phyloP scores from a whole-genome alignment of 2,329 filamentous ascomycete species.

The Metarhizium anisopliae region DNA sequence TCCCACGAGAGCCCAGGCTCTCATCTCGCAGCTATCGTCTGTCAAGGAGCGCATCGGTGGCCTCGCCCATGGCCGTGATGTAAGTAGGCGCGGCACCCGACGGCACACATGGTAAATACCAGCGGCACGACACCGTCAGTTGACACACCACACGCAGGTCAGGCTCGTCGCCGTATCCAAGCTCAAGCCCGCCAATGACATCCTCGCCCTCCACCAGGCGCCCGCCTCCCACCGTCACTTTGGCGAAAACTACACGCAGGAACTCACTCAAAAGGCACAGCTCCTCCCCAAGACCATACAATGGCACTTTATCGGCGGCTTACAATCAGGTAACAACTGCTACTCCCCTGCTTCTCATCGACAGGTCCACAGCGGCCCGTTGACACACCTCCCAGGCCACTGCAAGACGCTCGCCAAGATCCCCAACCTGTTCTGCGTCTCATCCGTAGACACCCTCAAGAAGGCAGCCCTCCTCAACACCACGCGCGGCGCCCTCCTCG shows the following conservation, averaged over 20 bases:
- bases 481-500: constrained; percentile 53
- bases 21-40: constrained; percentile 52
- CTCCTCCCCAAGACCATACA: constrained; percentile 67
- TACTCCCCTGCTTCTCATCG: background rate
- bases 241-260: constrained; percentile 93
- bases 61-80: constrained; percentile 43
- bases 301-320: constrained; percentile 95
- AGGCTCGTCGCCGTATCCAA: constrained; percentile 94
- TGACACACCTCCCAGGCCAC: constrained; percentile 54
- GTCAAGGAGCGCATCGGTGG: constrained; percentile 50
- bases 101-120: no score
- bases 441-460: constrained; percentile 78
- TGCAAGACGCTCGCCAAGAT: constrained; percentile 81
- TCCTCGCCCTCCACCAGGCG: constrained; percentile 68
- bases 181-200: constrained; percentile 85
- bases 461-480: constrained; percentile 79
- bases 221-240: constrained; percentile 63
- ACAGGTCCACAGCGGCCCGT: background rate
- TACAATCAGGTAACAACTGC: constrained; percentile 59
- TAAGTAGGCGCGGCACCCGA: constrained; percentile 23
- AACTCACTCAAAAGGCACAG: constrained; percentile 76
- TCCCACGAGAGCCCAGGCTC: constrained; percentile 49
- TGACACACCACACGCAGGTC: constrained; percentile 37
- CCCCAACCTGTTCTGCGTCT: constrained; percentile 84
- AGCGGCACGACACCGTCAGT: background rate